These are phyloP conservation scores for Verruconis gallopava DNA, from an alignment of 2,329 filamentous ascomycete species.

Conservation along the genomic window DNA sequence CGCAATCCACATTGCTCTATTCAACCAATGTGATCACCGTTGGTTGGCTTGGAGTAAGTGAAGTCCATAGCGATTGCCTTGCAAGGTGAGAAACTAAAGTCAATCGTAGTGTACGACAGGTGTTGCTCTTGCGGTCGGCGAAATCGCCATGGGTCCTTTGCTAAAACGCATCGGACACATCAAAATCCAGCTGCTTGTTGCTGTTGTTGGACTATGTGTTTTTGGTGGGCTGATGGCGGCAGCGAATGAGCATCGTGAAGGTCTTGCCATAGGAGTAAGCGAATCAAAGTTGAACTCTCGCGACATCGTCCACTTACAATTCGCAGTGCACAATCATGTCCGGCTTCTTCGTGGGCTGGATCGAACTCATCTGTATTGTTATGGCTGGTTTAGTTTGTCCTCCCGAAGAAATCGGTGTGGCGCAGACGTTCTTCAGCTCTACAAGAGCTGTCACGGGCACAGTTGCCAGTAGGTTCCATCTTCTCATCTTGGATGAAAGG, in stretches of 20 bases:
- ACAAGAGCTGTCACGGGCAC: not conserved
- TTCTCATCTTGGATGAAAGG: not conserved
- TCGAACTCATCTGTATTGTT: constrained; percentile 29
- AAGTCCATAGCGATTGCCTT: too few species aligned
- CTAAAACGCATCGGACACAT: not conserved
- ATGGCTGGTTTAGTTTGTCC: constrained; percentile 34
- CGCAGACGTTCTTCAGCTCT: constrained; percentile 30
- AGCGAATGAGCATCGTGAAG: not conserved
- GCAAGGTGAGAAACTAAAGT: too few species aligned
- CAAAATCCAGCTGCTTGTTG: not conserved
- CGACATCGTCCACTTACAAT: too few species aligned
- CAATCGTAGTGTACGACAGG: too few species aligned
- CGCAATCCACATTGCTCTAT: not conserved
- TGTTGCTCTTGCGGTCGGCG: not conserved
- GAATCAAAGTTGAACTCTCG: too few species aligned
- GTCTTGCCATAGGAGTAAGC: not conserved
- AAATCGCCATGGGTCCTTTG: not conserved
- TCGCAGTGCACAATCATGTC: not conserved
- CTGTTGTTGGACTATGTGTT: not conserved
- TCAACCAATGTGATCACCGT: not conserved
- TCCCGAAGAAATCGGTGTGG: constrained; percentile 34
- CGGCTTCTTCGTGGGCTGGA: constrained; percentile 22
- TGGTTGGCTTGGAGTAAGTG: not conserved
- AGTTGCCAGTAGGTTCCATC: constrained; percentile 11
- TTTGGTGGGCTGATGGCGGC: not conserved